phyloP scores from a whole-genome alignment of 2,329 filamentous ascomycete genomes.

The Paraphoma sp. region DNA sequence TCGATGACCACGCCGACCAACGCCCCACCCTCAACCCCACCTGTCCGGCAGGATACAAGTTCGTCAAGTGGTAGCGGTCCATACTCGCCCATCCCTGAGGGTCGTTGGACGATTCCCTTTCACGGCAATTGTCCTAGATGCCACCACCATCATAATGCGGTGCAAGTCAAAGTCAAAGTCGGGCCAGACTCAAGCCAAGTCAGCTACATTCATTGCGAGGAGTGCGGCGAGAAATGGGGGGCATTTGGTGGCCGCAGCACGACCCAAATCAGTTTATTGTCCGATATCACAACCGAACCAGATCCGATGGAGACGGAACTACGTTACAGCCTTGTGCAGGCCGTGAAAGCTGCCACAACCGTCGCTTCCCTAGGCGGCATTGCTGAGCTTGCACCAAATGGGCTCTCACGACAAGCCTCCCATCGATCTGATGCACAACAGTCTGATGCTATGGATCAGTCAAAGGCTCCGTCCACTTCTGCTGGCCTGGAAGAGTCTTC shows the following conservation, averaged over 20 bases:
- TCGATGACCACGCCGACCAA: neutral
- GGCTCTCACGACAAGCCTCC: neutral
- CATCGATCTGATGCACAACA: neutral
- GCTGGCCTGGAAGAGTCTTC: too few species aligned
- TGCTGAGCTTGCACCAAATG: neutral
- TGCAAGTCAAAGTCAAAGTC: constrained; percentile 24
- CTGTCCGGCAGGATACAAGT: constrained; percentile 13
- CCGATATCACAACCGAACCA: constrained; percentile 22
- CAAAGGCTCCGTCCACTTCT: too few species aligned
- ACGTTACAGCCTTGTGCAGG: constrained; percentile 22
- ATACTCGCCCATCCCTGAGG: constrained; percentile 19
- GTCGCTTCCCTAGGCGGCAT: constrained; percentile 15
- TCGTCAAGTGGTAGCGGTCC: constrained; percentile 26
- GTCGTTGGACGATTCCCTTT: constrained; percentile 27
- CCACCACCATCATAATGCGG: constrained; percentile 34
- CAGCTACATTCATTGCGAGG: constrained; percentile 29
- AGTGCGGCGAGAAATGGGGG: constrained; percentile 31
- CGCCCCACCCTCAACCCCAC: neutral
- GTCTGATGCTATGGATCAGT: too few species aligned
- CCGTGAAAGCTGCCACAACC: constrained; percentile 25
- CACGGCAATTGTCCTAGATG: constrained; percentile 38
- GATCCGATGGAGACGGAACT: constrained; percentile 22
- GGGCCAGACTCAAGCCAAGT: constrained; percentile 14
- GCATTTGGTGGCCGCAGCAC: constrained; percentile 29
- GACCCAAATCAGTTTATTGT: constrained; percentile 34